Conservation (phyloP, 345 rosid genomes). For the Sonneratia alba region DNA sequence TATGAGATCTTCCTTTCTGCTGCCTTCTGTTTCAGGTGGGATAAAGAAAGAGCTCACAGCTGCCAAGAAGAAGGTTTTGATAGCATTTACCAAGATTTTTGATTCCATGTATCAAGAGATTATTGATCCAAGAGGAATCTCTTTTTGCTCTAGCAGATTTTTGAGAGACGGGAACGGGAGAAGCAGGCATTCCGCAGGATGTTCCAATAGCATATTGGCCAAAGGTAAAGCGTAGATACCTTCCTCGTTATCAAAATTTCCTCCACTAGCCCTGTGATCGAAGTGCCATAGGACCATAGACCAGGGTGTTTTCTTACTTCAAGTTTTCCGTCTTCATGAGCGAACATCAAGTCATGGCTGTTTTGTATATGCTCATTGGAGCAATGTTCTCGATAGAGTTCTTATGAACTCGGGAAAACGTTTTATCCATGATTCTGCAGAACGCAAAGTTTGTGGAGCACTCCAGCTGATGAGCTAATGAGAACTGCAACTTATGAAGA, state of each 20-base stretch:
- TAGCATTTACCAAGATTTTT: not conserved
- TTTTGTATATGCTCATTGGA: no score
- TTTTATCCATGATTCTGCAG: no score
- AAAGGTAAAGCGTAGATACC: not conserved
- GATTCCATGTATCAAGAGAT: no score
- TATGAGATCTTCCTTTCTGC: not conserved
- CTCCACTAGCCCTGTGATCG: no score
- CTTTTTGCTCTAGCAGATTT: conserved; percentile 37
- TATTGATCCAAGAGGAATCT: not conserved
- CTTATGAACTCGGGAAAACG: no score
- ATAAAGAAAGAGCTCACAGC: conserved; percentile 73
- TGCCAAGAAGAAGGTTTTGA: conserved; percentile 64
- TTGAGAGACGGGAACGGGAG: conserved; percentile 48
- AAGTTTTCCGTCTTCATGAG: not conserved
- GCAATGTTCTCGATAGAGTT: no score
- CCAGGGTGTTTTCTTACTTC: not conserved
- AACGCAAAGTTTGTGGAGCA: no score
- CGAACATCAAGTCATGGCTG: not conserved
- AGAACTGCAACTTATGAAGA: no score
- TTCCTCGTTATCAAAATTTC: not conserved
- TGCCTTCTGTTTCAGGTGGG: conserved; percentile 42
- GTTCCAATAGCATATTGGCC: conserved; percentile 34
- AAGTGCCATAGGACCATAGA: no score
- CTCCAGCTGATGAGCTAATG: no score
- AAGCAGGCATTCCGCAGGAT: conserved; percentile 63